Conservation (phyloP, 2,329 filamentous ascomycete genomes). For the Fonsecaea erecta region DNA sequence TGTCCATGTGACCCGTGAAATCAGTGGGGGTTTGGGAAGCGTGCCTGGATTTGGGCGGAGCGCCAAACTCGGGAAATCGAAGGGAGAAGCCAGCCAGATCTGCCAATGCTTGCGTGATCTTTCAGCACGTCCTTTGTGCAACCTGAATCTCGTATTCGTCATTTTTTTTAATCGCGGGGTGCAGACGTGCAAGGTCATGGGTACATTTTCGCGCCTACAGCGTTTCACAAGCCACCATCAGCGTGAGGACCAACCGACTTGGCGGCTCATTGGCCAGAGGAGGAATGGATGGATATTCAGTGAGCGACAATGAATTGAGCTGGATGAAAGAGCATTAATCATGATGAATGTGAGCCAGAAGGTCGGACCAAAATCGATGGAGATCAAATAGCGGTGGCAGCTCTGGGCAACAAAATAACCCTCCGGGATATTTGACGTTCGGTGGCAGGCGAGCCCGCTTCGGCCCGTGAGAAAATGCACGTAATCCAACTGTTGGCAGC, state of each 20-base stretch:
- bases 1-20: slow-evolving; percentile 24
- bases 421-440: slow-evolving; percentile 6
- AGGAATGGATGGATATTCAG: neutral
- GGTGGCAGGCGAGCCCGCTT: slow-evolving; percentile 23
- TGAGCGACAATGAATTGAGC: neutral
- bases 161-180: neutral
- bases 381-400: neutral
- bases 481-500: slow-evolving; percentile 9
- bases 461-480: slow-evolving; percentile 23
- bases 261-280: neutral
- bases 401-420: slow-evolving; percentile 1
- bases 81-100: neutral
- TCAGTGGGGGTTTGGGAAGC: slow-evolving; percentile 17
- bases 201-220: neutral
- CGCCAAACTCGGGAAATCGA: neutral
- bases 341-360: neutral
- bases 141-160: neutral
- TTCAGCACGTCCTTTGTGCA: slow-evolving; percentile 6
- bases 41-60: slow-evolving; percentile 13
- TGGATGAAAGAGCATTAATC: neutral
- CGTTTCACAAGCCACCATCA: neutral
- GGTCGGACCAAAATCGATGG: slow-evolving; percentile 1
- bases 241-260: neutral
- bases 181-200: neutral
- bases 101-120: neutral